phyloP scores from a whole-genome alignment of 495 filamentous ascomycete species.

The Cercophora scortea region DNA sequence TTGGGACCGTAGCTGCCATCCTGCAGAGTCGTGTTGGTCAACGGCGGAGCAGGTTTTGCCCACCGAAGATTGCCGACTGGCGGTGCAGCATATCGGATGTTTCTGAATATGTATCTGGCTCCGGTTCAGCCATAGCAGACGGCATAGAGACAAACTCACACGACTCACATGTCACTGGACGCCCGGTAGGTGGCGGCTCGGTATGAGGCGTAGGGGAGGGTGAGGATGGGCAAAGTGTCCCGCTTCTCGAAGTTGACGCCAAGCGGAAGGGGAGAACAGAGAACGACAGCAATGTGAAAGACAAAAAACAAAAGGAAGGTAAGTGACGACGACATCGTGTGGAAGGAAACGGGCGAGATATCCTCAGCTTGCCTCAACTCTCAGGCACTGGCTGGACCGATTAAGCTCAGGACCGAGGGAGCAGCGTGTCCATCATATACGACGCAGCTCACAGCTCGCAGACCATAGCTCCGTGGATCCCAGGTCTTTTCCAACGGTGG shows the following conservation, averaged over 20 bases:
- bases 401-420: no score
- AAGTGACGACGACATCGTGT: neutral
- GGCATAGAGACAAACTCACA: neutral
- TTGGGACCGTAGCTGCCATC: conserved; percentile 40
- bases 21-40: conserved; percentile 36
- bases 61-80: conserved; percentile 49
- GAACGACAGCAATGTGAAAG: neutral
- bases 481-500: no score
- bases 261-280: neutral
- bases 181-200: conserved; percentile 14
- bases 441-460: no score
- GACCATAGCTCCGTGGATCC: no score
- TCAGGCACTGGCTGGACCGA: no score
- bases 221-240: conserved; percentile 12
- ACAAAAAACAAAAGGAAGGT: neutral
- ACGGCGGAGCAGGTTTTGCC: conserved; percentile 44
- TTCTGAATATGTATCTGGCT: conserved; percentile 41
- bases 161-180: conserved; percentile 12
- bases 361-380: no score
- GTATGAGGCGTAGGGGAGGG: conserved; percentile 22
- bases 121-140: neutral
- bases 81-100: conserved; percentile 51
- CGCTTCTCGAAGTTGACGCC: conserved; percentile 10
- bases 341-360: no score
- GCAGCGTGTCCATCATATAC: no score